These are phyloP conservation scores for Trichoderma erinaceum DNA, from an alignment of 495 filamentous ascomycete genomes.

Conservation along the genomic window DNA sequence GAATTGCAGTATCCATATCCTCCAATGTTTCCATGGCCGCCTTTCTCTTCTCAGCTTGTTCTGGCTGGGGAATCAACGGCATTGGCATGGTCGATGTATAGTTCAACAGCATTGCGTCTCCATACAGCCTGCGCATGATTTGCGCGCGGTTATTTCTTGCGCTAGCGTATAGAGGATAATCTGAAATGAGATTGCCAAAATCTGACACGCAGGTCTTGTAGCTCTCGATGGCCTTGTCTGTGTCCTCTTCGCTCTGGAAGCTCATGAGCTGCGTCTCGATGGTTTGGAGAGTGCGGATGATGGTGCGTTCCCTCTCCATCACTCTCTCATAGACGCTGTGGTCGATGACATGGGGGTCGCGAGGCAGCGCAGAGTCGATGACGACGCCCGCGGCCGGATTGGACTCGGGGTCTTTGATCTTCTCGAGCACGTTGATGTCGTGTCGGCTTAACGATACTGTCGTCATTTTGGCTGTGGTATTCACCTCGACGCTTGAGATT, in stretches of 20 bases:
- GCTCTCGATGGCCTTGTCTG: conserved; percentile 25
- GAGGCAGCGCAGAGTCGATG: conserved; percentile 53
- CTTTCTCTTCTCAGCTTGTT: conserved; percentile 26
- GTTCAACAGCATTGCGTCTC: conserved; percentile 41
- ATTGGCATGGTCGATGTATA: conserved; percentile 19
- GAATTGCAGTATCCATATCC: conserved; percentile 63
- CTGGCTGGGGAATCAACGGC: conserved; percentile 28
- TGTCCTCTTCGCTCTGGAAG: conserved; percentile 7
- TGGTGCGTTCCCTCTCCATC: conserved; percentile 37
- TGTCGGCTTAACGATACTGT: conserved; percentile 54
- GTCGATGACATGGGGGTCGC: conserved; percentile 51
- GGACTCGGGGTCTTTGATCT: conserved; percentile 74
- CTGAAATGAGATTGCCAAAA: conserved; percentile 49
- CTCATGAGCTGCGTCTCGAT: conserved; percentile 38
- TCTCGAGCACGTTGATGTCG: conserved; percentile 65
- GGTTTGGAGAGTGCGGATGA: conserved; percentile 44
- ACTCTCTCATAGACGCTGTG: conserved; percentile 32
- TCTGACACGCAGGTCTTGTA: conserved; percentile 37
- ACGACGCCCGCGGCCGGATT: conserved; percentile 47
- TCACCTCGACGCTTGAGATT: conserved; percentile 4
- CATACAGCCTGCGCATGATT: conserved; percentile 52
- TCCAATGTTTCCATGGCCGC: conserved; percentile 42
- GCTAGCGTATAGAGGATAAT: conserved; percentile 63
- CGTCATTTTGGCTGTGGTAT: conserved; percentile 30
- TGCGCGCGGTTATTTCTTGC: conserved; percentile 76